Conservation (phyloP, 164 flowering plant genomes). For the Magnolia sinica region DNA sequence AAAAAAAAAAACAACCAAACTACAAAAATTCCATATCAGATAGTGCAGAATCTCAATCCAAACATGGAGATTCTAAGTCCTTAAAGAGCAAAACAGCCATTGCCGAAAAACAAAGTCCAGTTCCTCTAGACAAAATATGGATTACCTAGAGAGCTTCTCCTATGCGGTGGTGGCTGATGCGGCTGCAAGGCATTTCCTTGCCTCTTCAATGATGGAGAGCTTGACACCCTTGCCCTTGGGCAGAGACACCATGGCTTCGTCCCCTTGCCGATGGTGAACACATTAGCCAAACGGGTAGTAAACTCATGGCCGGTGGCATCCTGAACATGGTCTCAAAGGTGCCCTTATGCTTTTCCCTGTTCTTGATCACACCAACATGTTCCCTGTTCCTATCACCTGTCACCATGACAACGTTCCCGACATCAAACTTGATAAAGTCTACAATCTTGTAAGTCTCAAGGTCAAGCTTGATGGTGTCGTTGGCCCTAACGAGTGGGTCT, state of each 20-base stretch:
- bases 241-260: conserved; percentile 38
- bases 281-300: too few species aligned
- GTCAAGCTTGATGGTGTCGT: too few species aligned
- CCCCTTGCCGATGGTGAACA: conserved; percentile 46
- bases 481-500: too few species aligned
- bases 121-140: not conserved
- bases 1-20: not conserved
- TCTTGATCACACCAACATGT: conserved; percentile 55
- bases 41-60: not conserved
- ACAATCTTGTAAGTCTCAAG: too few species aligned
- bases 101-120: not conserved
- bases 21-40: not conserved
- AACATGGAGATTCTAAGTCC: not conserved
- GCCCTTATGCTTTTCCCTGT: too few species aligned
- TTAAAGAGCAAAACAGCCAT: not conserved
- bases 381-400: conserved; percentile 84
- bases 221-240: conserved; percentile 52
- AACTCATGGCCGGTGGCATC: too few species aligned
- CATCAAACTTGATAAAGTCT: conserved; percentile 40
- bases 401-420: conserved; percentile 84
- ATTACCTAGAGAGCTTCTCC: not conserved
- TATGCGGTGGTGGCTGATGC: conserved; percentile 21
- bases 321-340: too few species aligned
- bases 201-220: too few species aligned
- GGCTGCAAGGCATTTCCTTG: conserved; percentile 18